phyloP scores from a whole-genome alignment of 139 green algal genomes.

The Auxenochlorella pyrenoidosa region DNA sequence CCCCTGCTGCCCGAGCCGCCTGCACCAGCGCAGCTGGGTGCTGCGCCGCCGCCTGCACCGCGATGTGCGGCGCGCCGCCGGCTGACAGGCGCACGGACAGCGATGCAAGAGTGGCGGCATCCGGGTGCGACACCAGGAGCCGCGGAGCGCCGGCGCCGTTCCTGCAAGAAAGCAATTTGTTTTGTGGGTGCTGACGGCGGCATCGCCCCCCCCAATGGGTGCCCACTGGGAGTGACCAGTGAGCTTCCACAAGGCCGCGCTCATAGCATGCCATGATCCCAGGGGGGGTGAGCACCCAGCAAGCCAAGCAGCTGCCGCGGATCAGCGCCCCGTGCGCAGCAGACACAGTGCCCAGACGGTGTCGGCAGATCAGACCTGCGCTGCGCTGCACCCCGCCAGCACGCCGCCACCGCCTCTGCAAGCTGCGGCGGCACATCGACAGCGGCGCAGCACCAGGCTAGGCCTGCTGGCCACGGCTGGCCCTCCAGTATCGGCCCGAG shows the following conservation, averaged over 20 bases:
- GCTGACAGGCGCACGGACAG: background rate
- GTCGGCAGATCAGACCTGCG: too few species aligned
- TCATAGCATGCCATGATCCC: too few species aligned
- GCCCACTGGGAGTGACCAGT: background rate
- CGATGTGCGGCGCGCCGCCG: background rate
- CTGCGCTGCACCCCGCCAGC: background rate
- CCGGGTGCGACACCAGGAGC: background rate
- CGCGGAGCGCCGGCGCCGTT: background rate
- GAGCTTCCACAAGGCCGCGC: background rate
- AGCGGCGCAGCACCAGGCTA: background rate
- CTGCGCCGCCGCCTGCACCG: background rate
- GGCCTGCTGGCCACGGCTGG: background rate
- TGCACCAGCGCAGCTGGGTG: constrained; percentile 6
- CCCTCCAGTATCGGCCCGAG: background rate
- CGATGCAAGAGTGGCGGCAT: background rate
- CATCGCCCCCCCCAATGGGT: too few species aligned
- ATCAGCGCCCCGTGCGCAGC: too few species aligned
- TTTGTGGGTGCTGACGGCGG: too few species aligned
- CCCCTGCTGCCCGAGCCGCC: background rate
- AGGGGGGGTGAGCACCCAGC: too few species aligned
- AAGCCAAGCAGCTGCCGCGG: too few species aligned
- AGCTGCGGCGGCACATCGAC: background rate
- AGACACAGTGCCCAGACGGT: too few species aligned
- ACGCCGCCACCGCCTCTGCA: background rate
- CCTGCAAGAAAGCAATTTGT: background rate